These are phyloP conservation scores for Penicillium atrosanguineum DNA, from an alignment of 495 filamentous ascomycete species.

Conservation along the genomic window DNA sequence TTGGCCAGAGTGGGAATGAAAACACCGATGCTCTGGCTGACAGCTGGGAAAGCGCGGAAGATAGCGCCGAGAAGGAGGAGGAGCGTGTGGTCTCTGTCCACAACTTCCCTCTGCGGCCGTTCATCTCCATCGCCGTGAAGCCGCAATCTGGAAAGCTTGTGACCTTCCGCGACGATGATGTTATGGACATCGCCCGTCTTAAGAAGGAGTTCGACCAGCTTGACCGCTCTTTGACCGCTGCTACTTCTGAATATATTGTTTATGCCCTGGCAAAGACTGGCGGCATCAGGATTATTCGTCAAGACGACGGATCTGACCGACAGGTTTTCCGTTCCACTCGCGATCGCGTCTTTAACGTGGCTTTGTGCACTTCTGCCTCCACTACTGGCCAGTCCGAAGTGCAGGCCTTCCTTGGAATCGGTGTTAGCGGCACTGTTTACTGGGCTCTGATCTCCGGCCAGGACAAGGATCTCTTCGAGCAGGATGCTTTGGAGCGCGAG, in stretches of 20 bases:
- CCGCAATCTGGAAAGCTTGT: constrained; percentile 37
- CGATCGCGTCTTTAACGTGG: constrained; percentile 93
- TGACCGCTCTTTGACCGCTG: constrained; percentile 86
- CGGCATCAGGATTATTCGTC: constrained; percentile 86
- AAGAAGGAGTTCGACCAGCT: constrained; percentile 98
- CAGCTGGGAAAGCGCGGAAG: constrained; percentile 83
- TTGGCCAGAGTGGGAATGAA: constrained; percentile 55
- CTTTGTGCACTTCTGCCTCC: constrained; percentile 63
- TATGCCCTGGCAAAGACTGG: constrained; percentile 91
- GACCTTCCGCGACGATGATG: constrained; percentile 64
- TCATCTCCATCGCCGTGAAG: constrained; percentile 70
- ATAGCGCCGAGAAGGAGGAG: constrained; percentile 65
- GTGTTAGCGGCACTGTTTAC: constrained; percentile 89
- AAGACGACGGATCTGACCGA: constrained; percentile 86
- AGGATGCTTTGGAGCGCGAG: constrained; percentile 68
- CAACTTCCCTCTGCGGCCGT: constrained; percentile 94
- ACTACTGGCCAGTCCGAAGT: constrained; percentile 46
- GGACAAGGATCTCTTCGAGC: constrained; percentile 70
- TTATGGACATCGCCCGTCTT: constrained; percentile 85
- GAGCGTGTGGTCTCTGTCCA: constrained; percentile 71
- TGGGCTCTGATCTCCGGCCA: constrained; percentile 75
- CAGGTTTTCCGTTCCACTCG: constrained; percentile 83
- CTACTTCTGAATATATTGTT: constrained; percentile 86
- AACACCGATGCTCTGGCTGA: constrained; percentile 56
- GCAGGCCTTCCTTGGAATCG: constrained; percentile 85